These are phyloP conservation scores for Quercus rubra DNA, from an alignment of 306 rosid genomes.

Conservation along the genomic window DNA sequence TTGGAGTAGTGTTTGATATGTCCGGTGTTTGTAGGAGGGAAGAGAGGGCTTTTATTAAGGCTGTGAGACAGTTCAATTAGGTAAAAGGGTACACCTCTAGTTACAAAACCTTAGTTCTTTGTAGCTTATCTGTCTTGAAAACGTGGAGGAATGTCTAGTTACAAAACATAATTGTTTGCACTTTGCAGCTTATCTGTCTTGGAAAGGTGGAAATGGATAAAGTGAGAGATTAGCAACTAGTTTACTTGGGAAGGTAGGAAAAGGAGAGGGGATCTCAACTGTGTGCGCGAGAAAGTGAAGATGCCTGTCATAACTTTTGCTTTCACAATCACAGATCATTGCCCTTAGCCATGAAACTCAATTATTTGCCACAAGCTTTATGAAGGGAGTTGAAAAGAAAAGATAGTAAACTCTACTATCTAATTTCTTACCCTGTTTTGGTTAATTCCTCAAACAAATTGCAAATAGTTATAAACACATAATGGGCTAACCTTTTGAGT, in stretches of 20 bases:
- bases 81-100: conserved; percentile 18
- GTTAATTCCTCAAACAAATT: no score
- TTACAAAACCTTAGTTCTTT: conserved; percentile 13
- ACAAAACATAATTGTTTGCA: conserved; percentile 9
- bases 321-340: no score
- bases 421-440: no score
- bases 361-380: no score
- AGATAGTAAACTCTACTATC: no score
- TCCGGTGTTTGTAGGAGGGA: neutral
- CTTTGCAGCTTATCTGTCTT: conserved; percentile 6
- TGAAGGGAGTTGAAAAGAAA: no score
- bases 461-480: no score
- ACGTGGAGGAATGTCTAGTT: conserved; percentile 28
- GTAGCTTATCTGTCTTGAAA: conserved; percentile 13
- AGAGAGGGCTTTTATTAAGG: conserved; percentile 27
- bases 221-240: no score
- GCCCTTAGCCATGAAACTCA: no score
- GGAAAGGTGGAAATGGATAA: conserved; percentile 24
- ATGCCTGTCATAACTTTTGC: no score
- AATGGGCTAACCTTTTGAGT: no score
- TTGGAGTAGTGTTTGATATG: conserved; percentile 22
- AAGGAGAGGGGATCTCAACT: neutral
- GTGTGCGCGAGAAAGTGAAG: no score
- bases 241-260: conserved; percentile 26
- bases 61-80: conserved; percentile 16